These are phyloP conservation scores for Flaveria linearis DNA, from an alignment of 129 eudicot genomes.

Conservation along the genomic window DNA sequence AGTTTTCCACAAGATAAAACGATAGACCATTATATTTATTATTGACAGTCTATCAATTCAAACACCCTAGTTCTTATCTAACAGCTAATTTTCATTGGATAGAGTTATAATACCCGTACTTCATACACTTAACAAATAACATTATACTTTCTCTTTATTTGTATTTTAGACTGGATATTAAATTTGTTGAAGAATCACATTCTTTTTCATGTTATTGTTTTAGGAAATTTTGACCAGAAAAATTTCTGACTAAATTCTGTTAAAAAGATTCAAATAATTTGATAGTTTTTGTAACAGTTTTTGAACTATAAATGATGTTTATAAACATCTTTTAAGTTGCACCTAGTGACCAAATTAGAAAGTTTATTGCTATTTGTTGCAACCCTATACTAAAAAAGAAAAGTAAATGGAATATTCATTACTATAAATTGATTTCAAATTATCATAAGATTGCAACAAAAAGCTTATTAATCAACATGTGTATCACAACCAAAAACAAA, in stretches of 20 bases:
- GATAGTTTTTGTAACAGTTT: background rate
- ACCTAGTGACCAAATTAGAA: background rate
- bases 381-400: background rate
- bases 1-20: background rate
- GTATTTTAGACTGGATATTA: background rate
- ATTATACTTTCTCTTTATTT: background rate
- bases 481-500: constrained; percentile 4
- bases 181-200: background rate
- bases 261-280: too few species aligned
- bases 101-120: background rate
- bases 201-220: background rate
- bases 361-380: background rate
- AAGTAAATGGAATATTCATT: background rate
- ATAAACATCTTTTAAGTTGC: too few species aligned
- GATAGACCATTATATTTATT: background rate
- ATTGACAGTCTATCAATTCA: background rate
- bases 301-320: background rate
- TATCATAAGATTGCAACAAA: too few species aligned
- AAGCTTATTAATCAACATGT: constrained; percentile 2
- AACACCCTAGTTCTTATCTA: background rate
- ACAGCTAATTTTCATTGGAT: background rate
- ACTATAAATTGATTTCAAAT: too few species aligned
- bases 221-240: background rate
- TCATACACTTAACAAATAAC: background rate
- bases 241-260: background rate